Evolutionary conservation across 73 alveolate species (phyloP).

Genomic region (Symbiodinium natans): DNA sequence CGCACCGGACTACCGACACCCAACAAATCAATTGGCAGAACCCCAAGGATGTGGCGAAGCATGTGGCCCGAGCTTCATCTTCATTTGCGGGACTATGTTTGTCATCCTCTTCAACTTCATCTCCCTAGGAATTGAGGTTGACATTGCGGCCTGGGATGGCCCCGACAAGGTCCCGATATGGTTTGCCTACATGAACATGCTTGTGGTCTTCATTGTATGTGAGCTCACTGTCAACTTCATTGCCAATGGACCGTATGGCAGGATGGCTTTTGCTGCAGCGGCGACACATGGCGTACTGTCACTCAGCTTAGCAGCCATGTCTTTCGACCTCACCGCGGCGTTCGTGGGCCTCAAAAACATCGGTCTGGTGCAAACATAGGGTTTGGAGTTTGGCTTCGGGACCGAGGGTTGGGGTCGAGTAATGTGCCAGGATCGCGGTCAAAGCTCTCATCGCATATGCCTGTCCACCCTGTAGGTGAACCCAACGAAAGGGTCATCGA

Average conservation of each 20-base stretch:
- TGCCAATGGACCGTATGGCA: conserved; percentile 45
- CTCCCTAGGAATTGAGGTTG: conserved; percentile 51
- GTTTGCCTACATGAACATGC: conserved; percentile 55
- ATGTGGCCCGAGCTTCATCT: background rate
- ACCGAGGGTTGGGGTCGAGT: too few species aligned
- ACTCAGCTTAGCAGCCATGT: too few species aligned
- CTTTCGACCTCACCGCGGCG: conserved; percentile 36
- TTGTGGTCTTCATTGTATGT: conserved; percentile 30
- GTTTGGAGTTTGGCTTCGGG: too few species aligned
- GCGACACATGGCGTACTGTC: conserved; percentile 31
- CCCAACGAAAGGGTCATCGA: too few species aligned
- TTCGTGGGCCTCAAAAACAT: too few species aligned
- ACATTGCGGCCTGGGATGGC: conserved; percentile 53
- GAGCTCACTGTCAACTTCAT: conserved; percentile 38
- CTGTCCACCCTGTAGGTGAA: too few species aligned
- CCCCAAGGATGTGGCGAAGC: conserved; percentile 9
- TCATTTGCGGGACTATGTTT: conserved; percentile 59
- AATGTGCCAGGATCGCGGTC: too few species aligned
- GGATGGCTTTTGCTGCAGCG: conserved; percentile 35
- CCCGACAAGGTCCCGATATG: conserved; percentile 23
- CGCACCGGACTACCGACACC: background rate
- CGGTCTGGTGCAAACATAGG: too few species aligned
- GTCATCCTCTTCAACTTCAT: conserved; percentile 44
- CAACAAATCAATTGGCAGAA: background rate
- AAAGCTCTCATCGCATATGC: too few species aligned